phyloP scores from a whole-genome alignment of 805 yeast genomes.

The Wickerhamiella qilinensis region DNA sequence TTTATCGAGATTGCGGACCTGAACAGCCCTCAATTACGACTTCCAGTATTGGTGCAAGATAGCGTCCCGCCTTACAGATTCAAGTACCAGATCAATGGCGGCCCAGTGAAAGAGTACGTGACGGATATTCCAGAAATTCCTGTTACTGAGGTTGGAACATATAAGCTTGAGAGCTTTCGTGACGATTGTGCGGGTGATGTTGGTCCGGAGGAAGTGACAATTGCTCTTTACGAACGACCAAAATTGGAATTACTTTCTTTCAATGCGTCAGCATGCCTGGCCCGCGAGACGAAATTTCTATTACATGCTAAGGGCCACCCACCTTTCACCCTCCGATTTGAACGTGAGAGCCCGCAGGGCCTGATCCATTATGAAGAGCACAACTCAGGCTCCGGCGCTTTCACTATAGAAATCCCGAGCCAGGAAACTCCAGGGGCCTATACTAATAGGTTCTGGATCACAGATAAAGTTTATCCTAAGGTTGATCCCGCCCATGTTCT shows the following conservation, averaged over 20 bases:
- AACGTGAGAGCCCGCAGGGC: conserved; percentile 11
- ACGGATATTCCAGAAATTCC: conserved; percentile 14
- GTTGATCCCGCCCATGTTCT: conserved; percentile 5
- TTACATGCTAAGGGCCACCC: conserved; percentile 12
- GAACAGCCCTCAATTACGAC: conserved; percentile 40
- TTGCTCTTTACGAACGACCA: conserved; percentile 34
- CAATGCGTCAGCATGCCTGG: neutral
- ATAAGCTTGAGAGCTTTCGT: conserved; percentile 28
- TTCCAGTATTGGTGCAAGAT: conserved; percentile 33
- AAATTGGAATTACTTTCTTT: conserved; percentile 23
- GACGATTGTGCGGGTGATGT: conserved; percentile 40
- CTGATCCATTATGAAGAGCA: conserved; percentile 2
- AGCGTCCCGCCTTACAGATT: conserved; percentile 42
- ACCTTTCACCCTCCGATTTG: conserved; percentile 15
- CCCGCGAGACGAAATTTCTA: neutral
- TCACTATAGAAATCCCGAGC: neutral
- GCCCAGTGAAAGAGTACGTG: neutral
- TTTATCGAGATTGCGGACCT: conserved; percentile 15
- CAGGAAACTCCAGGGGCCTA: conserved; percentile 7
- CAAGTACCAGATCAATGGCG: conserved; percentile 12
- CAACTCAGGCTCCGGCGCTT: neutral
- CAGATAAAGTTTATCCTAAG: conserved; percentile 12
- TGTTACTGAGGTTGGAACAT: conserved; percentile 32
- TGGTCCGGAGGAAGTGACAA: conserved; percentile 23
- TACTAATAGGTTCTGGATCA: conserved; percentile 11